phyloP scores from a whole-genome alignment of 306 rosid species.

The Cicer yamashitae region DNA sequence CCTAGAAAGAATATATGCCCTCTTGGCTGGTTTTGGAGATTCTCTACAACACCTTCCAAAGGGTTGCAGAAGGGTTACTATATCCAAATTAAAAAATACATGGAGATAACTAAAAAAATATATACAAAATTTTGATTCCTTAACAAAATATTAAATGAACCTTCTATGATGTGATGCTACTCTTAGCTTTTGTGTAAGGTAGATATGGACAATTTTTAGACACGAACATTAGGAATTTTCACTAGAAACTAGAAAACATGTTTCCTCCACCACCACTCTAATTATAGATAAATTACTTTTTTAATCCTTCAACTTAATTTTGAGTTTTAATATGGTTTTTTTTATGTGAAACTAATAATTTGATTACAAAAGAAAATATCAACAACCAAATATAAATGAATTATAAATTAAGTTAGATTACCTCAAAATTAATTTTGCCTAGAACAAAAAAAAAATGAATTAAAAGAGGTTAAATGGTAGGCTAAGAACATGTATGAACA shows the following conservation, averaged over 20 bases:
- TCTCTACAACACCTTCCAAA: slow-evolving; percentile 22
- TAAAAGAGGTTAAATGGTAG: not conserved
- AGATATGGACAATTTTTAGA: slow-evolving; percentile 34
- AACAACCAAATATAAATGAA: too few relatives aligned
- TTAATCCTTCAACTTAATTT: not conserved
- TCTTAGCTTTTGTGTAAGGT: slow-evolving; percentile 28
- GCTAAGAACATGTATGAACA: slow-evolving; percentile 17
- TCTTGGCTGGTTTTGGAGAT: slow-evolving; percentile 38
- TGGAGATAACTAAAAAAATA: not conserved
- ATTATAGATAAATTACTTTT: not conserved
- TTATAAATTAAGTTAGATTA: too few relatives aligned
- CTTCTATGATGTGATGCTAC: slow-evolving; percentile 31
- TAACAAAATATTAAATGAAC: slow-evolving; percentile 26
- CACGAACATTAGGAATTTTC: slow-evolving; percentile 22
- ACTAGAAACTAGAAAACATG: slow-evolving; percentile 18
- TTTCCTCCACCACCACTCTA: not conserved
- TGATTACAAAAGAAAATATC: not conserved
- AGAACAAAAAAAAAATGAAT: too few relatives aligned
- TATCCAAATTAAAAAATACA: slow-evolving; percentile 38
- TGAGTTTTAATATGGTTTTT: not conserved
- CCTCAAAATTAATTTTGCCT: too few relatives aligned
- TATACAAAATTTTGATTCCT: slow-evolving; percentile 6
- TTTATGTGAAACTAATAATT: not conserved
- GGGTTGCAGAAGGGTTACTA: not conserved
- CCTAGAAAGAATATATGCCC: slow-evolving; percentile 36